Evolutionary conservation across 2,329 filamentous ascomycete genomes (phyloP).

Genomic region (Cercospora zeina): DNA sequence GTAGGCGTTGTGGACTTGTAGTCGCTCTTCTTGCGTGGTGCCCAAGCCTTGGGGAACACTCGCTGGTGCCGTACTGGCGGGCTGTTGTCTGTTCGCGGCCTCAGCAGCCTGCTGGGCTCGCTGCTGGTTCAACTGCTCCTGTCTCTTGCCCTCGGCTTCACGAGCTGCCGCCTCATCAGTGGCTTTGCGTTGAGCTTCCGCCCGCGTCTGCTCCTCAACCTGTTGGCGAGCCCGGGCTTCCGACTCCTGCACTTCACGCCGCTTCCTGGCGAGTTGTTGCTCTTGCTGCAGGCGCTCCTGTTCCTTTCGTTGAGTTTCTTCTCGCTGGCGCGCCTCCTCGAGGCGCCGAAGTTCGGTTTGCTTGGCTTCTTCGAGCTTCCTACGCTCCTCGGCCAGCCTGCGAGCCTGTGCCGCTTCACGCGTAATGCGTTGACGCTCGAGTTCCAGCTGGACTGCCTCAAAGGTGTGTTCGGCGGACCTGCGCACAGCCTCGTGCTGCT

Average conservation of each 20-base stretch:
- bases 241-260: constrained; percentile 14
- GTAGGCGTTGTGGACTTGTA: constrained; percentile 23
- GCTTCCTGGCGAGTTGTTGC: constrained; percentile 12
- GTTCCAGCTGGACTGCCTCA: constrained; percentile 24
- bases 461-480: constrained; percentile 23
- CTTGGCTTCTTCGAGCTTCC: constrained; percentile 21
- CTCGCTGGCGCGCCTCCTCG: constrained; percentile 19
- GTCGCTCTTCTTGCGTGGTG: constrained; percentile 14
- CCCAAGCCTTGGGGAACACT: constrained; percentile 13
- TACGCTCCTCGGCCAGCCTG: constrained; percentile 19
- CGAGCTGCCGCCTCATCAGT: constrained; percentile 20
- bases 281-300: constrained; percentile 19
- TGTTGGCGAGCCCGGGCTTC: constrained; percentile 12
- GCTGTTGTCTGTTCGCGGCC: constrained; percentile 7
- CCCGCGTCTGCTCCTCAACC: constrained; percentile 6
- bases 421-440: constrained; percentile 21
- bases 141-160: constrained; percentile 14
- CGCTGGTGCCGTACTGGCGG: not conserved
- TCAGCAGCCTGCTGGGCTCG: constrained; percentile 7
- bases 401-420: constrained; percentile 22
- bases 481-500: constrained; percentile 26
- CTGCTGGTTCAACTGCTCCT: constrained; percentile 9
- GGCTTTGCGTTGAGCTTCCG: constrained; percentile 3
- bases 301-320: constrained; percentile 17
- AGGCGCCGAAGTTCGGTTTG: constrained; percentile 12